phyloP scores from a whole-genome alignment of 148 eudicot species.

The Spergularia marina region DNA sequence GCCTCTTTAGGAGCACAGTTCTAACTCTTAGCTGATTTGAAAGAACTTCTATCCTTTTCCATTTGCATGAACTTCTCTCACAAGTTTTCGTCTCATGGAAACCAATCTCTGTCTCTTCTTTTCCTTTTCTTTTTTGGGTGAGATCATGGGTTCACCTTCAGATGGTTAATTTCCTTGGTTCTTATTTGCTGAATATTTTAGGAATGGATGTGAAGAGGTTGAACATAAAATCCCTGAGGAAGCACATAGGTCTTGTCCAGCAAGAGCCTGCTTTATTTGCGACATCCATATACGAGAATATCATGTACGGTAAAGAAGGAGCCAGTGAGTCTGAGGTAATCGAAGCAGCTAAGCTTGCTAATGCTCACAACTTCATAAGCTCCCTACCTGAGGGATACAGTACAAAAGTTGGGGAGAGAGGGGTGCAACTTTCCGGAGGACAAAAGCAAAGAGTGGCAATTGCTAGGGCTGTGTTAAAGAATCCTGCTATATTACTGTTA shows the following conservation, averaged over 20 bases:
- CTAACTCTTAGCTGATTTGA: too few species aligned
- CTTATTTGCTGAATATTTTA: conserved; percentile 9
- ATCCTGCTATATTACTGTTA: conserved; percentile 70
- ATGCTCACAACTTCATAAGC: conserved; percentile 89
- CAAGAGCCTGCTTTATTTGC: conserved; percentile 98
- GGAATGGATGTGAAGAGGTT: conserved; percentile 82
- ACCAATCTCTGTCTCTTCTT: too few species aligned
- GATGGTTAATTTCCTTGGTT: too few species aligned
- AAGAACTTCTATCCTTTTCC: too few species aligned
- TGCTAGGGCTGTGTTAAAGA: conserved; percentile 84
- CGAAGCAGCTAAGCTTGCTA: conserved; percentile 87
- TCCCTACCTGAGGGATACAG: conserved; percentile 92
- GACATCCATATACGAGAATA: conserved; percentile 86
- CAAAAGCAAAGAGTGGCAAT: conserved; percentile 98
- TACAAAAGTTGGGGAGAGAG: conserved; percentile 90
- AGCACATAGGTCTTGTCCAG: conserved; percentile 86
- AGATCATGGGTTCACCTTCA: too few species aligned
- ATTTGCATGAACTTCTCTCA: too few species aligned
- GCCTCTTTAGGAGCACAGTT: too few species aligned
- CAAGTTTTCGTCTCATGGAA: too few species aligned
- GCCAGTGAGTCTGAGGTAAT: conserved; percentile 80
- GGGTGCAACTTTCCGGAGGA: conserved; percentile 91
- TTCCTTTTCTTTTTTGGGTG: too few species aligned
- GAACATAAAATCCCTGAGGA: conserved; percentile 74
- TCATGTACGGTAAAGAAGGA: conserved; percentile 86